Evolutionary conservation across 2,329 filamentous ascomycete genomes (phyloP).

Genomic region (Penicillium crustosum): DNA sequence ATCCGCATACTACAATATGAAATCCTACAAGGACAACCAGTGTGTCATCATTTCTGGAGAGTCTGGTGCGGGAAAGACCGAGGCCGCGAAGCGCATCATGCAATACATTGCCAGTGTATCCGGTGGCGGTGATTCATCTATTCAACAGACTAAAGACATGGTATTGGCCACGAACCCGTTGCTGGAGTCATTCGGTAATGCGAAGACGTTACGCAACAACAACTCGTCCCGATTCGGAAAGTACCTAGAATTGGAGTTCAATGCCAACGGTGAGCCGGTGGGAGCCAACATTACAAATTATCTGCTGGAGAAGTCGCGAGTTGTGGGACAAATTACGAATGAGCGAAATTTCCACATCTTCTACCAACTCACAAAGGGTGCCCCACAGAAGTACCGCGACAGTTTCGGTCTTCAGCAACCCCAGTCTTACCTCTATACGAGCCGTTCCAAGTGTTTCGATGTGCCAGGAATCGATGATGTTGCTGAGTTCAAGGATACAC

Average conservation of each 20-base stretch:
- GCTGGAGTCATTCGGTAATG: slow-evolving; percentile 96
- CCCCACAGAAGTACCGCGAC: slow-evolving; percentile 80
- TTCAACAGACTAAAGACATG: slow-evolving; percentile 98
- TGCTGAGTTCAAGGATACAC: slow-evolving; percentile 82
- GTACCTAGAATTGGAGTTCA: slow-evolving; percentile 97
- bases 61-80: slow-evolving; percentile 96
- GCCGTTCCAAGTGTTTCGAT: slow-evolving; percentile 88
- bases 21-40: slow-evolving; percentile 97
- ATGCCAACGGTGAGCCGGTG: slow-evolving; percentile 82
- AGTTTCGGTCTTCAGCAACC: slow-evolving; percentile 89
- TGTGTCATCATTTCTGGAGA: slow-evolving; percentile 99
- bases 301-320: slow-evolving; percentile 88
- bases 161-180: slow-evolving; percentile 96
- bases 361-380: slow-evolving; percentile 97
- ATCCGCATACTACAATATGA: slow-evolving; percentile 98
- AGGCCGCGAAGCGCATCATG: slow-evolving; percentile 98
- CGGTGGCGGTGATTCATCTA: slow-evolving; percentile 77
- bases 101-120: slow-evolving; percentile 99
- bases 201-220: slow-evolving; percentile 96
- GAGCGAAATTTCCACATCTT: slow-evolving; percentile 99
- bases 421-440: slow-evolving; percentile 91
- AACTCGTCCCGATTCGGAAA: slow-evolving; percentile 99
- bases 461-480: slow-evolving; percentile 92
- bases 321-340: slow-evolving; percentile 90
- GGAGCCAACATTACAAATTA: slow-evolving; percentile 99